Base-by-base conservation (phyloP, 75 land plant genomes). In the Picea sitchensis region DNA sequence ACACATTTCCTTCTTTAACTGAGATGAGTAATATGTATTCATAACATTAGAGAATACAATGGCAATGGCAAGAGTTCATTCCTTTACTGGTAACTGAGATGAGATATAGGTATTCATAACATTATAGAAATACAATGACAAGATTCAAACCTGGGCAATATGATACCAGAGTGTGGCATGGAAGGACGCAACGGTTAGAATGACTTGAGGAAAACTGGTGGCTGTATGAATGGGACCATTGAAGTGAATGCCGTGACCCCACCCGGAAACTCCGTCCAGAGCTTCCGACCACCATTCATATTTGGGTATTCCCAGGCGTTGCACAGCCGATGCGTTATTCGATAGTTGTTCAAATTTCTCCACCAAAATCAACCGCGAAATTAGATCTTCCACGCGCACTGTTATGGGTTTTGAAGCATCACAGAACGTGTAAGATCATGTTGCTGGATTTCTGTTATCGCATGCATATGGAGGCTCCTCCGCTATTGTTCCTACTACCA, bases 251-350 rank as follows among this genome's bases (percentile, higher is more conserved):
- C 96, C 94, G 8, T 65, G 77, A 7, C 90, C 92, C 26, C 32
- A 69, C 41, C 26, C 36, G 54, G 91, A 82, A 26, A 93, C 88
- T 17, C 98, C 98, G 81, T 95, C 94, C 36, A 95, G 81, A 9
- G 94, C 87, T 85, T 95, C 98, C n/a, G 91, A 89, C 96, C 98
- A 93, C 98, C 98, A 95, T 67, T 95, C 79, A 81, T 93, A 95
- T 0, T 77, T 30, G 58, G 98, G 98, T 23, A 95, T 75, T 63
- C 96, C 94, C 17, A 95, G 88, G 58, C 98, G 76, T 14, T 93
- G 87, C 30, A 95, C 84, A 9, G 84, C 76, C 4, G 91, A 86
- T 11, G 94, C 91, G 2, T 81, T 59, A 82, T 91, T 89, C 5
- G 88, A 90, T 5, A 95, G 91, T 86, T 93, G 94, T 5, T 80